A percentile compares a stretch with the other conserved stretches of the same genome.
Evolutionary conservation across 768 basidiomycete species (phyloP).

Genomic region (Suillus subaureus): DNA sequence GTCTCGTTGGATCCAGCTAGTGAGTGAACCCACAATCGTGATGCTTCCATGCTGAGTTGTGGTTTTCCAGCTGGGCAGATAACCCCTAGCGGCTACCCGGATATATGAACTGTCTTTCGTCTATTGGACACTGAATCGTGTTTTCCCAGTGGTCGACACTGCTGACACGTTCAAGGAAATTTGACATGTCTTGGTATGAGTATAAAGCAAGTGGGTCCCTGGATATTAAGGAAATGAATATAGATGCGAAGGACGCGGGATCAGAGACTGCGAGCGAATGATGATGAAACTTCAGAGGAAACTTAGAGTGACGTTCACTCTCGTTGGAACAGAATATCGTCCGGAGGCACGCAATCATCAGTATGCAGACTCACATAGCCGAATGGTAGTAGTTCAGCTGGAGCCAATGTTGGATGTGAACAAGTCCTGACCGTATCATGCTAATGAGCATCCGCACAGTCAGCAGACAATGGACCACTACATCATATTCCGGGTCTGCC

Average conservation of each 20-base stretch:
- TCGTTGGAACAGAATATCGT: too few species aligned
- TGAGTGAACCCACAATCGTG: conserved; percentile 32
- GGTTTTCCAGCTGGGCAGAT: conserved; percentile 47
- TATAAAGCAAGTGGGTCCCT: not conserved
- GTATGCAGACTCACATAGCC: too few species aligned
- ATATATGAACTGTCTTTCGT: conserved; percentile 77
- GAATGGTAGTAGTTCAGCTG: too few species aligned
- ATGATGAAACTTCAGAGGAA: not conserved
- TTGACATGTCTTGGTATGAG: conserved; percentile 46
- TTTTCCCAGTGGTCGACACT: conserved; percentile 62
- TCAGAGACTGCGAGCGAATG: not conserved
- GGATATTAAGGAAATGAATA: not conserved
- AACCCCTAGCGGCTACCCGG: conserved; percentile 68
- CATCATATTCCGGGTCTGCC: too few species aligned
- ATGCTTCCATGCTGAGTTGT: not conserved
- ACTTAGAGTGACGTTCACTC: not conserved
- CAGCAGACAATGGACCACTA: too few species aligned
- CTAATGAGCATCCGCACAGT: too few species aligned
- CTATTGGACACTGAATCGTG: conserved; percentile 59
- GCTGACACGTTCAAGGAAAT: conserved; percentile 53
- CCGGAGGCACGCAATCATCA: too few species aligned
- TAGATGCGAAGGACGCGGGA: not conserved
- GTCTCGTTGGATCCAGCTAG: conserved; percentile 70
- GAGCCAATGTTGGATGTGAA: too few species aligned
- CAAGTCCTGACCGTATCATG: too few species aligned